Base-by-base conservation (phyloP, 345 rosid genomes). In the Pelargonium nanum region DNA sequence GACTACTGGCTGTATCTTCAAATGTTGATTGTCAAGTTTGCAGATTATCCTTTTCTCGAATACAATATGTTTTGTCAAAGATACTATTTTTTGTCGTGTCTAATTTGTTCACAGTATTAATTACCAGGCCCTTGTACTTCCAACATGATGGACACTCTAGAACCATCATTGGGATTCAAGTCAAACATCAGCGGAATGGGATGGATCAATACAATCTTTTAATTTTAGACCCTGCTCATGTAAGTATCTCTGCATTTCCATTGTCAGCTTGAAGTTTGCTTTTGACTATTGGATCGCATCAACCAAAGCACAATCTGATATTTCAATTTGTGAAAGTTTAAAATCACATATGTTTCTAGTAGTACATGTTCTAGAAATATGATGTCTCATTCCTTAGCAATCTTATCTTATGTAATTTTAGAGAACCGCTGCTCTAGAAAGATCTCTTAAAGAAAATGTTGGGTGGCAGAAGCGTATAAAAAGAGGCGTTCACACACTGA, bases 141-240 rank as follows among this genome's bases (percentile, higher is more conserved):
- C 96, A 89, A 69, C 94, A 89, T 55, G 87, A 86, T 58, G 96
- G 93, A 24, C 96, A 86, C 71, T 89, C 93, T 15, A 78, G 91
- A 72, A 84, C 91, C 22, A 78, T 89, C 30, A 70, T 86, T 59
- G 96, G 96, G 59, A 83, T 89, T 69, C 85, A 89, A 68, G 71
- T 62, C n/a, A 75, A 58, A 58, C 83, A 68, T 58, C 81, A 75
- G 34, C 54, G 58, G 58, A 76, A 76, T 59, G 67, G 81, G 68
- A 59, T 64, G 48, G 85, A 71, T 61, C 75, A 69, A 30, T 76
- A 68, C 75, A 79, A 55, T 68, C 91, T 89, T 64, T 70, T 89
- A 60, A 80, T 89, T 62, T 65, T 89, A 65, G 96, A 89, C 66
- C 91, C 96, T 28, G 78, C 63, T 64, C 84, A 81, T 78, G 96